Evolutionary conservation across 129 eudicot species (phyloP), one percentile per base, ranked within the genome.

Genomic region (Lonicera japonica): DNA sequence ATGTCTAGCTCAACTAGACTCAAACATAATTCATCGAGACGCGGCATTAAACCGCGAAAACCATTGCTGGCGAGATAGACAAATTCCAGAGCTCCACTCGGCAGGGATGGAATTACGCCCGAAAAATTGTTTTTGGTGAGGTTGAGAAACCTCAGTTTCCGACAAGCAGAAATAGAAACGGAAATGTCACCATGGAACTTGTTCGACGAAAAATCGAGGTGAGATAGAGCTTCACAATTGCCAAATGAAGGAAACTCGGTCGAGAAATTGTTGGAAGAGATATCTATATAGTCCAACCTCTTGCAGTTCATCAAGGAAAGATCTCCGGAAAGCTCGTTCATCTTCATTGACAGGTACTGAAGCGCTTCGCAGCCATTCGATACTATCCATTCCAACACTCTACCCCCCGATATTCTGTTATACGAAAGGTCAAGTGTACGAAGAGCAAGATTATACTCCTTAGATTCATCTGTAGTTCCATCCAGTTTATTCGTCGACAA

Each of bases 121-220:
- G 72, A 25, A 23, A 88, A 74, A 61, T 63, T 63, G 56, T 88
- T 88, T 4, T 68, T 69, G 16, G 89, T 79, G 70, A 88, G 76
- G 46, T 88, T 88, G 21, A 88, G 81, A 67, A 63, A 84, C 10
- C 68, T 74, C 63, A 88, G 74, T 24, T 63, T 60, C 25, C 65
- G 61, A 58, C 88, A 88, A 13, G 70, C 22, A 25, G 75, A 76
- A 11, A 88, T 51, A n/a, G 75, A 73, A 69, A 14, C 73, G 0
- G 74, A 74, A 11, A 81, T 60, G 5, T 63, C 80, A 2, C 94
- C 94, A 60, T 1, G 51, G 53, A 88, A 79, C 73, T 70, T 88
- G 56, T 88, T 88, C 22, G 89, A 76, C 17, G 94, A 84, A n/a
- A 88, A 77, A 68, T 88, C 96, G 56, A 84, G 75, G 63, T 82